Evolutionary conservation across 1,284 basidiomycete genomes (phyloP).

Genomic region (Boletus smithii): DNA sequence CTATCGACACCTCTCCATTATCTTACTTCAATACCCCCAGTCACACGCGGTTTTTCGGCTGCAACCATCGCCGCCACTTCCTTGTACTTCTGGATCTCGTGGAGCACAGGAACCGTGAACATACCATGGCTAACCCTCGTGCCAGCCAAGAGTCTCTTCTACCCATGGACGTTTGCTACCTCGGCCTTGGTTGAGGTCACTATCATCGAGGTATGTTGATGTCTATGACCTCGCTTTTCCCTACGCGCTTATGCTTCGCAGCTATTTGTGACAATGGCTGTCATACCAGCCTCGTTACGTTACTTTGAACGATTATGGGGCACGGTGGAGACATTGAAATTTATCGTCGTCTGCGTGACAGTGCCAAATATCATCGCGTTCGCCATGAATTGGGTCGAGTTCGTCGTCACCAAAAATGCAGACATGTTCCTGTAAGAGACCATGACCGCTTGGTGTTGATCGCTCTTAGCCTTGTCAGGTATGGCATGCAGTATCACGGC

Average conservation of each 20-base stretch:
- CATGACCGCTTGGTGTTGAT: conserved; percentile 9
- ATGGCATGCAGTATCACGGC: conserved; percentile 87
- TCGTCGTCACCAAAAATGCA: conserved; percentile 59
- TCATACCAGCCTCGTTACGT: conserved; percentile 79
- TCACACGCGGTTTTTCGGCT: conserved; percentile 75
- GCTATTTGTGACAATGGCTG: conserved; percentile 75
- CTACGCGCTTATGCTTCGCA: conserved; percentile 35
- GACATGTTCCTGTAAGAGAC: conserved; percentile 70
- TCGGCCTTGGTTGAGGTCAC: conserved; percentile 85
- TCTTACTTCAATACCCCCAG: conserved; percentile 69
- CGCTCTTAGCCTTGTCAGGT: conserved; percentile 45
- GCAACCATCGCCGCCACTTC: conserved; percentile 64
- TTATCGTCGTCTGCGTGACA: conserved; percentile 77
- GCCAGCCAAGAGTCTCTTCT: conserved; percentile 81
- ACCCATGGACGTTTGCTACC: conserved; percentile 91
- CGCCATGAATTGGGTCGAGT: conserved; percentile 80
- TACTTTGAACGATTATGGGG: conserved; percentile 97
- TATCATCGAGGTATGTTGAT: conserved; percentile 70
- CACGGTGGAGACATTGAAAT: conserved; percentile 79
- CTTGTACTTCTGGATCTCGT: conserved; percentile 62
- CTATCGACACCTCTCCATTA: conserved; percentile 67
- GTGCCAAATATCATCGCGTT: conserved; percentile 86
- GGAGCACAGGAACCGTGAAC: conserved; percentile 45
- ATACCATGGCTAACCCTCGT: conserved; percentile 81
- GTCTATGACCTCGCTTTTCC: conserved; percentile 2